phyloP scores from a whole-genome alignment of 805 yeast species.

The Saccharomycopsis fermentans region DNA sequence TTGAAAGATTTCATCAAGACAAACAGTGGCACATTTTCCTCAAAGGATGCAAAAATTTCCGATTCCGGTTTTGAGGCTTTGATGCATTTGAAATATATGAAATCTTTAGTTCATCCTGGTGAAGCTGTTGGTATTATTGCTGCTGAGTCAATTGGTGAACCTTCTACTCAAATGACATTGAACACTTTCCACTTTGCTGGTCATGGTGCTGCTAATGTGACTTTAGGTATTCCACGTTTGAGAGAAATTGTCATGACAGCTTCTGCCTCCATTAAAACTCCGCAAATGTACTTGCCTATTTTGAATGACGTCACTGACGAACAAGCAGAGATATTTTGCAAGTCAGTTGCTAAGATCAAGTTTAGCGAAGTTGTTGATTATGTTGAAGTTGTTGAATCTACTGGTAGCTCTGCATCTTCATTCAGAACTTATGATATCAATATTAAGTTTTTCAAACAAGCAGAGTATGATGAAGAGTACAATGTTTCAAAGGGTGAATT shows the following conservation, averaged over 20 bases:
- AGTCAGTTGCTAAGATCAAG: constrained; percentile 73
- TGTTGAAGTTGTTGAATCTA: constrained; percentile 80
- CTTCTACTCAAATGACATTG: constrained; percentile 97
- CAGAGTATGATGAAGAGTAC: constrained; percentile 79
- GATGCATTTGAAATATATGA: constrained; percentile 98
- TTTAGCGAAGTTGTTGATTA: constrained; percentile 83
- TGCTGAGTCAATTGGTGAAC: constrained; percentile 97
- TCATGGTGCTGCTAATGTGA: constrained; percentile 99
- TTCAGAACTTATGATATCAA: constrained; percentile 68
- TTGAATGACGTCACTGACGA: constrained; percentile 69
- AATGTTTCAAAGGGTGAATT: constrained; percentile 76
- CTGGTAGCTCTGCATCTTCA: constrained; percentile 46
- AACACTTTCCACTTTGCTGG: constrained; percentile 98
- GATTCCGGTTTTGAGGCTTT: constrained; percentile 83
- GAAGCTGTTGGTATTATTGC: constrained; percentile 98
- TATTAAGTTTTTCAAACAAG: constrained; percentile 61
- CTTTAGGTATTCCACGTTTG: constrained; percentile 99
- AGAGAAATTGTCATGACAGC: constrained; percentile 99
- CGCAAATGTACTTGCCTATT: constrained; percentile 94
- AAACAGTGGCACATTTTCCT: constrained; percentile 47
- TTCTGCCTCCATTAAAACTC: constrained; percentile 90
- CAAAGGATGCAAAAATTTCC: constrained; percentile 29
- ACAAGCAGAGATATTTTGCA: constrained; percentile 87
- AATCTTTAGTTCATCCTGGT: constrained; percentile 90
- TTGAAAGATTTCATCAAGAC: constrained; percentile 58